Evolutionary conservation across 768 basidiomycete genomes (phyloP), one percentile per base, ranked within the genome.

Genomic region (Rossbeevera mucosa): DNA sequence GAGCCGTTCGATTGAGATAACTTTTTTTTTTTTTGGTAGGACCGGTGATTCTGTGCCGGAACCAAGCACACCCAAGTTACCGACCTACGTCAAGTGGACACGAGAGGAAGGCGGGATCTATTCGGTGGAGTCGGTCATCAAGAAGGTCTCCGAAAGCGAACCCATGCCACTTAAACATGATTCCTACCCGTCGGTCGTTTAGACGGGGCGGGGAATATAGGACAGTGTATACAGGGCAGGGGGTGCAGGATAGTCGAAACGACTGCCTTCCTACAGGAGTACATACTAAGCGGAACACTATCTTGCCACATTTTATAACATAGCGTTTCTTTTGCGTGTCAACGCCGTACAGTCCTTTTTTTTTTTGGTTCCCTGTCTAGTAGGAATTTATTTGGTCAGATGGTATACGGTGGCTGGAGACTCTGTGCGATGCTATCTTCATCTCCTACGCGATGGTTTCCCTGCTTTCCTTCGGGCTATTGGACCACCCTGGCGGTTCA

Each of bases 361-460:
- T n/a, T 14, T 49, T 24, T 18, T 18, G 14, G 41, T 29, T 42
- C 28, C 12, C 20, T 46, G 31, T 51, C 44, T 41, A 52, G 38
- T 53, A 49, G 33, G 33, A 46, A 14, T 45, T 28, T 20, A 12
- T 30, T 20, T 13, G 28, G 44, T 48, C 33, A 26, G 20, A 43
- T 50, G 41, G 20, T 41, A 44, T 44, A 28, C 25, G 4, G 6
- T 14, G 20, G 21, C 47, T 11, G 24, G 30, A 49, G 33, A 13
- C 18, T 26, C 21, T 8, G 8, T 30, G 14, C 30, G 33, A 36
- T 9, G 9, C 29, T 30, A 29, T 31, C 11, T 18, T 80, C 72
- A 89, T 65, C 87, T 78, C 72, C 87, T 80, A 57, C 87, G 78
- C 53, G 84, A 78, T 22, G 87, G 79, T 30, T 85, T 78, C 29